Evolutionary conservation across 2,329 filamentous ascomycete genomes (phyloP), one percentile per base, ranked within the genome.

Genomic region (Neobulgaria alba): DNA sequence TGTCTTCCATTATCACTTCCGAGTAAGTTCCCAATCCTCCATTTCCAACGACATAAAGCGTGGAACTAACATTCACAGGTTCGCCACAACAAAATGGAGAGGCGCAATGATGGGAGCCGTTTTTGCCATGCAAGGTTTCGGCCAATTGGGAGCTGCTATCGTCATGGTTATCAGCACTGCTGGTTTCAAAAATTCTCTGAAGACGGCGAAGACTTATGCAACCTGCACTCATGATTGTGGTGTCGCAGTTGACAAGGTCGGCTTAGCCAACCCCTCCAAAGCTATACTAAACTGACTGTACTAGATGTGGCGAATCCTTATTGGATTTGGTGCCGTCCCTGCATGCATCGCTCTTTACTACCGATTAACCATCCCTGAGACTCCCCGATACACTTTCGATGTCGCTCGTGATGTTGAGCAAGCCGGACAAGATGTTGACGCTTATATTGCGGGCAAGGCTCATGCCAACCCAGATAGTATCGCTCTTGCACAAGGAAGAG

Each of bases 71-170:
- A 15, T 9, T 12, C 10, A 23, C 19, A 50, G 43, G 68, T 92
- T 92, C 55, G 84, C 85, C 5, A 88, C 82, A 2, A 92, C 85
- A 36, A 87, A 82, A 63, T 89, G 84, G 79, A 71, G 85, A 62
- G 85, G 85, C 51, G 84, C 84, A 51, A 92, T 92, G 81, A 89
- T 93, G 81, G 83, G 76, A 18, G 72, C 83, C 9, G 86, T 92
- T 41, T 92, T 92, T 56, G 82, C 85, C 51, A 90, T 89, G 83
- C 86, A 93, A 61, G 85, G 85, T 49, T 73, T 92, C 37, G 85
- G 86, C n/a, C 85, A 92, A 62, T 77, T 92, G 37, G 71, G 68
- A 20, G 85, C 81, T 36, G 83, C 83, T 34, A 73, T 92, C 16
- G 70, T 92, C 49, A 82, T 86, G 59, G 67, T 92, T 23, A 82